A percentile compares a stretch with the other conserved stretches of the same genome.
Evolutionary conservation across 768 basidiomycete genomes (phyloP).

Genomic region (Erythrobasidium yunnanense): DNA sequence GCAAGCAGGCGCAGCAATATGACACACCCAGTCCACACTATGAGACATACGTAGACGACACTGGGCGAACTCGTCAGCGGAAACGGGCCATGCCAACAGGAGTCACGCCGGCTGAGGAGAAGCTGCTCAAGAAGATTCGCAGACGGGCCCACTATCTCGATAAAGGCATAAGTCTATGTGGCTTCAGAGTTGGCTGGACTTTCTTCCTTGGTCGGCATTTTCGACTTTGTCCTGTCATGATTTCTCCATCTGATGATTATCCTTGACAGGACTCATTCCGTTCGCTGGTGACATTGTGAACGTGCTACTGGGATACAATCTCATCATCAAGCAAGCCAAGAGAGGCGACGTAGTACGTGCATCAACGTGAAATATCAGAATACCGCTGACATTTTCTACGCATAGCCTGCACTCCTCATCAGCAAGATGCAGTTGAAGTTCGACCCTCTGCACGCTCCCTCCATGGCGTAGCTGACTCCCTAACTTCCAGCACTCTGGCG

Average conservation of each 20-base stretch:
- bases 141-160: slow-evolving; percentile 55
- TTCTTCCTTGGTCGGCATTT: no score
- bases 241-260: no score
- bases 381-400: no score
- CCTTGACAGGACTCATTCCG: slow-evolving; percentile 25
- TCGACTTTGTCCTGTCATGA: no score
- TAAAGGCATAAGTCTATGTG: slow-evolving; percentile 67
- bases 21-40: slow-evolving; percentile 17
- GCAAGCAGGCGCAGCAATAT: slow-evolving; percentile 1
- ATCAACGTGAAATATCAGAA: no score
- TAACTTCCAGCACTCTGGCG: background rate
- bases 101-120: slow-evolving; percentile 1
- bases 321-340: slow-evolving; percentile 66
- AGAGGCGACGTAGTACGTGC: slow-evolving; percentile 44
- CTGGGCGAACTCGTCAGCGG: background rate
- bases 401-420: background rate
- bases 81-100: slow-evolving; percentile 12
- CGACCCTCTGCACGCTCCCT: slow-evolving; percentile 36
- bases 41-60: background rate
- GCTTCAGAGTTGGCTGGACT: slow-evolving; percentile 58
- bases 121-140: slow-evolving; percentile 51
- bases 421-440: slow-evolving; percentile 15
- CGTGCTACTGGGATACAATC: slow-evolving; percentile 56
- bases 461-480: slow-evolving; percentile 52
- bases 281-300: slow-evolving; percentile 43